A percentile compares a stretch with the other conserved stretches of the same genome.
These are phyloP conservation scores for Solanum sitiens DNA, from an alignment of 257 asterid species.

Conservation along the genomic window DNA sequence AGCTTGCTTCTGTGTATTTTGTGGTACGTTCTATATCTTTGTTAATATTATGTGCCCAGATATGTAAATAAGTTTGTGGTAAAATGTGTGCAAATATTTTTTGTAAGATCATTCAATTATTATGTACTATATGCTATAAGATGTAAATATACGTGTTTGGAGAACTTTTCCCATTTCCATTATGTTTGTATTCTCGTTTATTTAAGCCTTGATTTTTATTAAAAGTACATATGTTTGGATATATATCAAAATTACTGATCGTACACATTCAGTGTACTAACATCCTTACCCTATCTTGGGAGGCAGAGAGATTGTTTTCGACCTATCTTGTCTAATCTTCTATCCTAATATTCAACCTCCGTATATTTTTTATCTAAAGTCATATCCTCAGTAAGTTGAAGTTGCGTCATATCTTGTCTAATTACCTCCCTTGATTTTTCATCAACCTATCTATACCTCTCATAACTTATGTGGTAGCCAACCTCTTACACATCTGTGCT, in stretches of 20 bases:
- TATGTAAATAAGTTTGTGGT: not conserved
- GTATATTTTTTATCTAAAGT: not conserved
- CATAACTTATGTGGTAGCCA: not conserved
- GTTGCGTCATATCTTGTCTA: not conserved
- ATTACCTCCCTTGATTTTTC: not conserved
- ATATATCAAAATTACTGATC: not conserved
- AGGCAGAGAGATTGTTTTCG: not conserved
- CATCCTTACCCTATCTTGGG: not conserved
- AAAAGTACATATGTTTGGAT: not conserved
- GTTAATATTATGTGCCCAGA: not conserved
- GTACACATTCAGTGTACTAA: not conserved
- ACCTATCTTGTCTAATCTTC: too few species aligned
- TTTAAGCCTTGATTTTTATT: not conserved
- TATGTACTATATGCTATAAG: not conserved
- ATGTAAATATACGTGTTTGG: not conserved
- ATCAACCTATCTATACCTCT: not conserved
- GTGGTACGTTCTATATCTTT: not conserved
- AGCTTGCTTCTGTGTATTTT: not conserved
- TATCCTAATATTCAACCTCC: not conserved
- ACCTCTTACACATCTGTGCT: not conserved
- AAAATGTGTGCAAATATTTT: not conserved
- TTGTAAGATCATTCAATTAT: not conserved
- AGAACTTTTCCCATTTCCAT: not conserved
- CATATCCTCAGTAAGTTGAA: not conserved
- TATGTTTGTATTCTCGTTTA: not conserved